Evolutionary conservation across 306 rosid species (phyloP), one percentile per base, ranked within the genome.

Genomic region (Mimosa pudica): DNA sequence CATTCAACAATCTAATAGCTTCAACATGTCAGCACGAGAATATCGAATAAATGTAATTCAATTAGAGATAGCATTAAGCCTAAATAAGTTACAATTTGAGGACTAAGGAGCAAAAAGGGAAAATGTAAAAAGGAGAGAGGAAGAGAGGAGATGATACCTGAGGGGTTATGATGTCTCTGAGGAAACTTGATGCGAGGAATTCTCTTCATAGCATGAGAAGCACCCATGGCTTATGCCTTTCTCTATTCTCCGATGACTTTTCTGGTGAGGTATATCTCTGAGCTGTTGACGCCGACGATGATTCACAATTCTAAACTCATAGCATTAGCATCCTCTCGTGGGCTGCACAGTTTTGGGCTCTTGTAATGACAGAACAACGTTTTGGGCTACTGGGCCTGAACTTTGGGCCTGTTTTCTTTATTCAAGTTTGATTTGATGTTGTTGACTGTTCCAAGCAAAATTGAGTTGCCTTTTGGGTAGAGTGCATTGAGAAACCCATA

Each of bases 171-270:
- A 81, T 62, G 88, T 20, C 97, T 80, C 41, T 82, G 87, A 2
- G 97, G 97, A 82, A 92, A 92, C 66, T 92, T 89, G 86, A 92
- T 92, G 81, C 94, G 97, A 79, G 97, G 97, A 70, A 89, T 81
- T 85, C 92, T 81, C 79, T 84, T 89, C 82, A 89, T 61, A 32
- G 85, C 88, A 36, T 91, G 93, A 68, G 78, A 80, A 60, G 78
- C 92, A 82, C 86, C 90, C 96, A 91, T 84, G 49, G 65, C 44
- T 73, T 2, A 17, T 84, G 49, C 60, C 44, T 73, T 3, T 24
- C 30, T 49, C 18, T 32, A 55, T 61, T 13, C 58, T 62, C 62
- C 36, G 3, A 12, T 32, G 8, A 14, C 14, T 20, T 54, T 69
- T 69, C 73, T n/a, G 0, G 35, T 18, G 5, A 10, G 72, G 72